phyloP scores from a whole-genome alignment of 2,329 filamentous ascomycete species.

The Rhytidhysteron rufulum region DNA sequence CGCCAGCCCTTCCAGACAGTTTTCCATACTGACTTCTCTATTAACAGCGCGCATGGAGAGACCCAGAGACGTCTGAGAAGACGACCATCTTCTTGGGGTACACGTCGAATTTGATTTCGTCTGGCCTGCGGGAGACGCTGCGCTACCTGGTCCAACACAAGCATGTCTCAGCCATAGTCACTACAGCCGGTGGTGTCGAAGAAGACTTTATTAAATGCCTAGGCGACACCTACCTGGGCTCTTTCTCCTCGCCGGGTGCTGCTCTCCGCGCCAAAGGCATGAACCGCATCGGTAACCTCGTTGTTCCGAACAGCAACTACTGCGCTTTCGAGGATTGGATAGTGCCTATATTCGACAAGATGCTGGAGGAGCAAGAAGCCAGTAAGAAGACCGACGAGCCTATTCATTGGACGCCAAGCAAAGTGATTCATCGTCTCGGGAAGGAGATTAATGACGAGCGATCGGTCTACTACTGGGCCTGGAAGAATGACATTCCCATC shows the following conservation, averaged over 20 bases:
- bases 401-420: slow-evolving; percentile 89
- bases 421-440: slow-evolving; percentile 83
- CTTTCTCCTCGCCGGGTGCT: slow-evolving; percentile 74
- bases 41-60: slow-evolving; percentile 77
- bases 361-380: slow-evolving; percentile 90
- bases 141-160: slow-evolving; percentile 90
- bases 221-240: slow-evolving; percentile 86
- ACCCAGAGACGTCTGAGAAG: slow-evolving; percentile 71
- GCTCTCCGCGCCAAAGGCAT: slow-evolving; percentile 78
- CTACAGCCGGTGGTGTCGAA: slow-evolving; percentile 91
- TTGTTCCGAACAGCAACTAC: slow-evolving; percentile 97
- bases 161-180: slow-evolving; percentile 90
- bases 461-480: slow-evolving; percentile 96
- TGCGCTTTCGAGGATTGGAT: slow-evolving; percentile 98
- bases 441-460: slow-evolving; percentile 91
- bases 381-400: slow-evolving; percentile 63
- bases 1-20: neutral
- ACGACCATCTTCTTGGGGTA: slow-evolving; percentile 97
- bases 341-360: slow-evolving; percentile 86
- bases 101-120: slow-evolving; percentile 96
- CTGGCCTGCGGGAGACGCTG: slow-evolving; percentile 83
- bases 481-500: slow-evolving; percentile 92
- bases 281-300: slow-evolving; percentile 92
- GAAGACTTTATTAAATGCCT: slow-evolving; percentile 99
- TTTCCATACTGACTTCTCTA: no score